Evolutionary conservation across 208 protist genomes (phyloP), one percentile per base, ranked within the genome.

Genomic region (Leishmania major): DNA sequence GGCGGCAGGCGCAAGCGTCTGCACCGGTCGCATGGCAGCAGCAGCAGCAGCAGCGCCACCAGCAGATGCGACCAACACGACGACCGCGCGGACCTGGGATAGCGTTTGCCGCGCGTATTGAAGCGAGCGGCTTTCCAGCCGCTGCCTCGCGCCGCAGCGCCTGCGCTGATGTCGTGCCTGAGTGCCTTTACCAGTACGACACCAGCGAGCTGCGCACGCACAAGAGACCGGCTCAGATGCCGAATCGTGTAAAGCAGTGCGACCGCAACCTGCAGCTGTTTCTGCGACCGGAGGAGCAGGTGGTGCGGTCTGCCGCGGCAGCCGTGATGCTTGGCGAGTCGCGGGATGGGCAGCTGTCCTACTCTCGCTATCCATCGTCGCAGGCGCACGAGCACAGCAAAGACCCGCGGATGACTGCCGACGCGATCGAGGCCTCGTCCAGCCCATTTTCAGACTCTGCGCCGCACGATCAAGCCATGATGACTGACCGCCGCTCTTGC

Each of bases 71-170:
- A 28, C 62, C 77, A 1, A 25, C 28, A 53, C 73, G 85, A 13
- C 84, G 90, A 22, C 85, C 83, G 10, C 84, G 87, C 31, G 86
- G 88, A 0, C 90, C 90, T 5, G 90, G 88, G 22, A 89, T 67
- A 47, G 78, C 82, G 13, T 91, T 88, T 66, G 86, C 81, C 37
- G 70, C 67, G 1, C 79, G 79, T 67, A 86, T 93, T 49, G 88
- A 88, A 69, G 71, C 67, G 62, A 51, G 89, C 57, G 90, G 90
- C 15, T 93, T 93, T 77, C 88, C 90, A 0, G 57, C 82, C 43
- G 81, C 67, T 59, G 80, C 77, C 10, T 70, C 80, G 0, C 60
- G 60, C 28, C 81, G 80, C 35, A 81, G 80, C 69, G 79, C 57
- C 7, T 47, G 71, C 25, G 78, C 83, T 3, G 78, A 81, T 60